These are phyloP conservation scores for Penstemon davidsonii DNA, from an alignment of 257 asterid genomes.

Conservation along the genomic window DNA sequence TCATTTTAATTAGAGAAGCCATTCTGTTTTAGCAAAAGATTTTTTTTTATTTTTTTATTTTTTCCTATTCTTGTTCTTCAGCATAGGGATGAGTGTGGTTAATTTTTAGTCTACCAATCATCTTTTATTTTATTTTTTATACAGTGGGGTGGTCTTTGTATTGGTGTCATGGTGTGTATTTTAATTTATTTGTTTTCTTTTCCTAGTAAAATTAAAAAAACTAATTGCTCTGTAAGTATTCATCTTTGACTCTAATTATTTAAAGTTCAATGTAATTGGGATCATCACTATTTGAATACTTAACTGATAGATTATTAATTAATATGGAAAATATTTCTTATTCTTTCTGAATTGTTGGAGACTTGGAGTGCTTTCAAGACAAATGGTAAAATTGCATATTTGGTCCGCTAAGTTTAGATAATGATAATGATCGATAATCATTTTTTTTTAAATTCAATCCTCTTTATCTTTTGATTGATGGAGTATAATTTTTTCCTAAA, in stretches of 20 bases:
- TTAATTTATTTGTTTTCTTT: no score
- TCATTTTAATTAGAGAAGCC: conserved; percentile 24
- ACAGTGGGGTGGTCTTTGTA: conserved; percentile 24
- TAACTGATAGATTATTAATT: no score
- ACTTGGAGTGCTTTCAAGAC: no score
- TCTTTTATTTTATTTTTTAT: conserved; percentile 25
- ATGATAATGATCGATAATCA: no score
- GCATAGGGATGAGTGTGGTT: conserved; percentile 37
- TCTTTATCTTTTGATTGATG: no score
- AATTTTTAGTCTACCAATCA: conserved; percentile 31
- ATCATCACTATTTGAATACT: background rate
- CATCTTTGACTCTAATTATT: conserved; percentile 26
- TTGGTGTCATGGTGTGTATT: no score
- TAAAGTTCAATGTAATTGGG: background rate
- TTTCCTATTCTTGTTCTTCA: background rate
- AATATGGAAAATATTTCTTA: no score
- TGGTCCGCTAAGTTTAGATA: no score
- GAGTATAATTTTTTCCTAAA: no score
- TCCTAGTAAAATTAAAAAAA: background rate
- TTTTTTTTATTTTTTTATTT: conserved; percentile 12
- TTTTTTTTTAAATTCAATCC: no score
- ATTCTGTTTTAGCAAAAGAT: conserved; percentile 23
- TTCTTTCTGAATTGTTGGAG: no score
- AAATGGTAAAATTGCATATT: no score
- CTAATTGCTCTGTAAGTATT: conserved; percentile 28